Conservation (phyloP, 139 green algal genomes). For the Zygnema cylindricum region DNA sequence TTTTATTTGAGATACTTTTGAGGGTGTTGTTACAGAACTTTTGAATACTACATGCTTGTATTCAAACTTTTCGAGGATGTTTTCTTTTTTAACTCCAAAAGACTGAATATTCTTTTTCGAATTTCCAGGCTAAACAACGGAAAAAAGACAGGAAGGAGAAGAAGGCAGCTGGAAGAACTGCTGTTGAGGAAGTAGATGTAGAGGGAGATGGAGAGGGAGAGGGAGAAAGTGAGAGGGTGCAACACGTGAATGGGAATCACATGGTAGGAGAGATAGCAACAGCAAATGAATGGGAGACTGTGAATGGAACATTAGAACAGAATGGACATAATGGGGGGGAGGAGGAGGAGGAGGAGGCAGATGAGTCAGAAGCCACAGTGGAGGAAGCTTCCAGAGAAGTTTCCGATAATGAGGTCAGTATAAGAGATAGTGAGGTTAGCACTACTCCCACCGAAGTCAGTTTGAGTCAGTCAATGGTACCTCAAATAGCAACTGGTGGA, state of each 20-base stretch:
- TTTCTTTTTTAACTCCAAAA: no score
- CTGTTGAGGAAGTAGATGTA: constrained; percentile 56
- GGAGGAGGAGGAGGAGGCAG: not conserved
- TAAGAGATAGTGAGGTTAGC: not conserved
- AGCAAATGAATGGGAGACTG: constrained; percentile 7
- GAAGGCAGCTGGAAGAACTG: constrained; percentile 64
- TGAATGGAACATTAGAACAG: no score
- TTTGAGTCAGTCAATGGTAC: no score
- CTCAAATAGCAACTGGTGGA: no score
- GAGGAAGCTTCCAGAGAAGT: constrained; percentile 8
- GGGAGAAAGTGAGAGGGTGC: not conserved
- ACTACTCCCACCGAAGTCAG: not conserved
- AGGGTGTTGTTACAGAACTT: constrained; percentile 1
- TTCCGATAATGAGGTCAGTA: not conserved
- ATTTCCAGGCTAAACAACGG: constrained; percentile 62
- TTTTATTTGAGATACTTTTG: not conserved
- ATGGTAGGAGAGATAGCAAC: not conserved
- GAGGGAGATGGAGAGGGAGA: constrained; percentile 30
- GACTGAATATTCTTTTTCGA: not conserved
- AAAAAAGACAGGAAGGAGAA: constrained; percentile 65
- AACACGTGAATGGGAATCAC: not conserved
- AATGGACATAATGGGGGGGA: not conserved
- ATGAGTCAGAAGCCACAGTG: not conserved
- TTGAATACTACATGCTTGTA: no score
- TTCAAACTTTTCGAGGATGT: no score